phyloP scores from a whole-genome alignment of 1,284 basidiomycete genomes.

The Trichosporon ovoides region DNA sequence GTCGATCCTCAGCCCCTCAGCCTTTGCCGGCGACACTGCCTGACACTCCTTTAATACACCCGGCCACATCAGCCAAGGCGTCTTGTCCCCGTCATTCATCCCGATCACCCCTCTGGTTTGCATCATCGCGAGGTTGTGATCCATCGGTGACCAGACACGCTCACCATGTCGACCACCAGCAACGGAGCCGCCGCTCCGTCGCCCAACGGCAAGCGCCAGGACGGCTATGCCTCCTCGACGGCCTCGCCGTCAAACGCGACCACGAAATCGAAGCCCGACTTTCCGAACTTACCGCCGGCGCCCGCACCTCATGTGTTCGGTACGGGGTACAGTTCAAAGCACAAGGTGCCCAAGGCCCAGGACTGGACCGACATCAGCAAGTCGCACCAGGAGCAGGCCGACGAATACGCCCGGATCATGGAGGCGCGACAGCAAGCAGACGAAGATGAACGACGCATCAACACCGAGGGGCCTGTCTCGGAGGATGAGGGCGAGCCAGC shows the following conservation, averaged over 20 bases:
- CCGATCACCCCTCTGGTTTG: too few relatives aligned
- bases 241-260: neutral
- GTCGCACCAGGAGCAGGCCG: conserved; percentile 37
- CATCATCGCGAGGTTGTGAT: neutral
- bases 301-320: conserved; percentile 42
- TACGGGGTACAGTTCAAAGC: conserved; percentile 37
- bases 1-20: neutral
- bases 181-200: neutral
- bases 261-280: conserved; percentile 14
- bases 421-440: conserved; percentile 26
- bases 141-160: neutral
- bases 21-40: neutral
- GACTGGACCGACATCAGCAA: conserved; percentile 40
- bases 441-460: conserved; percentile 3
- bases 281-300: conserved; percentile 39
- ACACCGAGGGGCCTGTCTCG: neutral
- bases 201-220: neutral
- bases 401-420: conserved; percentile 47
- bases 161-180: neutral
- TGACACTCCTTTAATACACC: neutral
- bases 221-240: neutral
- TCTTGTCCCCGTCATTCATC: neutral
- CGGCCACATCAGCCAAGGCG: neutral
- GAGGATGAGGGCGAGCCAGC: conserved; percentile 7
- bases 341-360: conserved; percentile 50